Percentiles rank a stretch among this genome's conserved stretches.
Conservation (phyloP, 441 rosid species). For the Corymbia calophylla region DNA sequence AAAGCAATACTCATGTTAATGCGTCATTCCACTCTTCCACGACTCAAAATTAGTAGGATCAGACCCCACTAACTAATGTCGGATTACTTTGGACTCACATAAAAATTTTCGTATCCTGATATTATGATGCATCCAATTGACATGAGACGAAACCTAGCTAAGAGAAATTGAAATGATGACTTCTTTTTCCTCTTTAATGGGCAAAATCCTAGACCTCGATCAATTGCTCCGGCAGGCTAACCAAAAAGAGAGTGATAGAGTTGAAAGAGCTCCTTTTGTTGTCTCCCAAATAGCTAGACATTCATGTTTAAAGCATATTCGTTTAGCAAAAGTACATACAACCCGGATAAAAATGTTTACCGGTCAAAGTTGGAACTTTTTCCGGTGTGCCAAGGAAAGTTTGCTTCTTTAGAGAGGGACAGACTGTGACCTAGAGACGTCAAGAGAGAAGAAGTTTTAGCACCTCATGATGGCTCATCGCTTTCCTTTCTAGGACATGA, state of each 20-base stretch:
- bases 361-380: not conserved
- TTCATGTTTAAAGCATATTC: not conserved
- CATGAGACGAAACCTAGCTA: not conserved
- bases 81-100: not conserved
- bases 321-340: not conserved
- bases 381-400: not conserved
- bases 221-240: not conserved
- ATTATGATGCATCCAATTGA: accelerated
- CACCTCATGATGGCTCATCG: not conserved
- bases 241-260: not conserved
- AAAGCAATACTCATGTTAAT: not conserved
- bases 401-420: not conserved
- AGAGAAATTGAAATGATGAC: not conserved
- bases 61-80: not conserved
- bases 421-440: not conserved
- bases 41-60: not conserved
- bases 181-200: too few relatives aligned
- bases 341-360: not conserved
- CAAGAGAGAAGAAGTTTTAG: not conserved
- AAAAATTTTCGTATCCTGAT: not conserved
- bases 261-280: not conserved
- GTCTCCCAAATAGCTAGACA: not conserved
- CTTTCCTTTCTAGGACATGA: not conserved
- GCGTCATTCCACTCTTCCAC: not conserved
- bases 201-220: not conserved